Evolutionary conservation across 2,329 filamentous ascomycete species (phyloP), one percentile per base, ranked within the genome.

Genomic region (Plectosphaerella plurivora): DNA sequence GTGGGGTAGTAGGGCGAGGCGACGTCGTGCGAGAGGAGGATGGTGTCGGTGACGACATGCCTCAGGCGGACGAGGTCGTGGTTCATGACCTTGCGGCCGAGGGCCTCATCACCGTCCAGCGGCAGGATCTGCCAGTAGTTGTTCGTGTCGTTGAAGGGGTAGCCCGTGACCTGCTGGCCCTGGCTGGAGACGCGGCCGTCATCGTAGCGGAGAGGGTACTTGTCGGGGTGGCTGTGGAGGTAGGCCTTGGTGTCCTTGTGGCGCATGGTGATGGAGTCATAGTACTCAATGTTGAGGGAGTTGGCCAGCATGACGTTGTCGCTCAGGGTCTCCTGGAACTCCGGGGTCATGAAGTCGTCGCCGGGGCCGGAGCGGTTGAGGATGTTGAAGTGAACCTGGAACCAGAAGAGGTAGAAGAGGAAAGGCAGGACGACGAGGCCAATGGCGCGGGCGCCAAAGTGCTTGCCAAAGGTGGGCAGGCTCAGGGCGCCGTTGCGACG

Each of bases 341-440:
- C 91, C 2, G 94, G 94, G 4, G 88, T 91, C 94, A 99, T 99
- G 74, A 99, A 99, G 65, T 97, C 93, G 66, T 99, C 94, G 51
- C 94, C 94, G 45, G 94, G 93, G 36, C 94, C 94, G 50, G 94
- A 97, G 55, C 87, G 82, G 59, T 76, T 87, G 57, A 99, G 80
- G 62, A 99, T 90, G 45, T 90, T 81, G 70, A 99, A 99, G 74
- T 99, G 94, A 28, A 99, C 92, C 79, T 99, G 94, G 86, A 99
- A 99, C 94, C 94, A 99, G 80, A 99, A 97, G 46, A 99, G 83
- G 72, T 99, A 99, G 73, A 99, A 95, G 65, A 97, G 78, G 78
- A 99, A 97, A 14, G 94, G 94, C 60, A 97, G 83, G 60, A 96
- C 68, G 61, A 97, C 90, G 52, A 99, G 78, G 14, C 89, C 92